These are phyloP conservation scores for Hamigera avellanea DNA, from an alignment of 495 filamentous ascomycete species.

Conservation along the genomic window DNA sequence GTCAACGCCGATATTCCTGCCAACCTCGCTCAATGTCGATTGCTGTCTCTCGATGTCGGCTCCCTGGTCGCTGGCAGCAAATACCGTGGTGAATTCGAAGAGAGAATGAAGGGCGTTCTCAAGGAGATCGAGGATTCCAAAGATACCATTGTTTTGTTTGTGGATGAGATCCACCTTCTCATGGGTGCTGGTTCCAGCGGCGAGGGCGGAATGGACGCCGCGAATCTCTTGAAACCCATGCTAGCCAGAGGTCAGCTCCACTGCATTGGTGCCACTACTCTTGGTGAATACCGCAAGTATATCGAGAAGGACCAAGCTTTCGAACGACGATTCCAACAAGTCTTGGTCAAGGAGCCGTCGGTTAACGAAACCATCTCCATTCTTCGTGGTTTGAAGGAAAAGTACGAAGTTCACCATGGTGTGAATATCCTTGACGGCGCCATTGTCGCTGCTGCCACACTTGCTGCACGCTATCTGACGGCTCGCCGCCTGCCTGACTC, in stretches of 20 bases:
- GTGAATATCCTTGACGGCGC: conserved; percentile 90
- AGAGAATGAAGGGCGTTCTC: conserved; percentile 95
- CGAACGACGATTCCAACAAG: conserved; percentile 96
- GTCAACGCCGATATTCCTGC: conserved; percentile 93
- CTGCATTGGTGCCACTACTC: conserved; percentile 93
- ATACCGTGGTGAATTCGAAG: conserved; percentile 95
- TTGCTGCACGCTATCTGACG: conserved; percentile 87
- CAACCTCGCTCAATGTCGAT: conserved; percentile 85
- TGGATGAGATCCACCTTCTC: conserved; percentile 95
- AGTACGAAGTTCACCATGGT: conserved; percentile 96
- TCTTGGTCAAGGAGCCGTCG: conserved; percentile 84
- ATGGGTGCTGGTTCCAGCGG: conserved; percentile 93
- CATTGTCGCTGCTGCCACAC: conserved; percentile 78
- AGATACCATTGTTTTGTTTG: conserved; percentile 93
- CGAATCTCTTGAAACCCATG: conserved; percentile 96
- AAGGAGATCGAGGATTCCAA: conserved; percentile 96
- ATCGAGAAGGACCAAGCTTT: conserved; percentile 98
- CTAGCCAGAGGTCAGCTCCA: conserved; percentile 90
- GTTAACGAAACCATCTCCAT: conserved; percentile 91
- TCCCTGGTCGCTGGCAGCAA: conserved; percentile 94
- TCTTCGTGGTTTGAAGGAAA: conserved; percentile 90
- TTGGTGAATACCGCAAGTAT: conserved; percentile 94
- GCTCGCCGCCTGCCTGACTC: conserved; percentile 86
- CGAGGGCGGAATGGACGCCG: conserved; percentile 97
- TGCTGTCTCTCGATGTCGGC: conserved; percentile 90